Base-by-base conservation (phyloP, 108 stramenopile genomes). In the Pseudonitzschia delicatissima region DNA sequence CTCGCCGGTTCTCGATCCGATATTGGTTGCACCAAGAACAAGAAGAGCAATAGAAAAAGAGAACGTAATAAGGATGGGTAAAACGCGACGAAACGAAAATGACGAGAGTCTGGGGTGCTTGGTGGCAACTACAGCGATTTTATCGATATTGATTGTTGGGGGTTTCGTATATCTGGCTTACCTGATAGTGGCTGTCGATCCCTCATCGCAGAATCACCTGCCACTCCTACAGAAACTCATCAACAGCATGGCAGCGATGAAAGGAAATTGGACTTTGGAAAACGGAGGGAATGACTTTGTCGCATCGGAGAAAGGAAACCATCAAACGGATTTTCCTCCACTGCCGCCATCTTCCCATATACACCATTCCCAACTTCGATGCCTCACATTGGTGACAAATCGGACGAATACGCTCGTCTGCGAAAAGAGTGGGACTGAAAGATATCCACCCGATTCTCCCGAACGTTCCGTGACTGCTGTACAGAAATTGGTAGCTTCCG, bases 361-460 rank as follows among this genome's bases (percentile, higher is more conserved):
- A 90, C 52, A 57, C 66, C 6, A 74, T 87, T 36, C 86, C 86
- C 8, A 71, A 87, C 47, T 51, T 55, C 78, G 9, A 84, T 86
- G 81, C 23, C 68, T 23, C 55, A 76, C 35, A 73, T 90, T 49
- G 89, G 89, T 11, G 78, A 82, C 66, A 81, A 83, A 51, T 74
- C 72, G 11, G 40, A 68, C 17, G 70, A 58, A 58, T 90, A 90
- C 68, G 79, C 76, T 17, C 55, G 48, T 13, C 67, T 90, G 31
- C 80, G 89, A 27, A 37, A 72, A 51, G 66, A 81, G 32, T 81
- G 66, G 49, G 89, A 90, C 62, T n/a, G 59, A 51, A 31, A 39
- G 40, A 44, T 58, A 82, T 44, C 70, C 79, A 0, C 84, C 87
- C 61, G 66, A 80, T 53, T 73, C 87, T 62, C 74, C 80, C 37